A percentile compares a stretch with the other conserved stretches of the same genome.
These are phyloP conservation scores for Naganishia antarctica DNA, from an alignment of 768 basidiomycete genomes.

Conservation along the genomic window DNA sequence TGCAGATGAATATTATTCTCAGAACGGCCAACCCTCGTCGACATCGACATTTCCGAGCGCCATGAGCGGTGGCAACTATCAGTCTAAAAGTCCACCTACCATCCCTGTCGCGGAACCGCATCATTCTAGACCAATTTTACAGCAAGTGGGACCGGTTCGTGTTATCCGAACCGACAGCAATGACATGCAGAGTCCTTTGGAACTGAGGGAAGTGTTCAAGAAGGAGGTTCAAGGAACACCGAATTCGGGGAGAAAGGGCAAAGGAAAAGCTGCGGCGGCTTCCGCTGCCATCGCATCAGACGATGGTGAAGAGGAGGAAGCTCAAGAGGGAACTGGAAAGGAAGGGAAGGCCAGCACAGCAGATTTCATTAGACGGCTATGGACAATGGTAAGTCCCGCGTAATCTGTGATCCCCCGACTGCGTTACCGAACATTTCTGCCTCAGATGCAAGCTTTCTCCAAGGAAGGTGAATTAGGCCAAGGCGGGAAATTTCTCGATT, in stretches of 20 bases:
- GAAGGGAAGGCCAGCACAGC: slow-evolving; percentile 12
- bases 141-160: not conserved
- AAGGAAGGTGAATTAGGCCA: not conserved
- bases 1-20: not conserved
- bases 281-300: not conserved
- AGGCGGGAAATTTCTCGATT: slow-evolving; percentile 11
- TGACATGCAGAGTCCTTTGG: not conserved
- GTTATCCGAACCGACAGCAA: slow-evolving; percentile 8
- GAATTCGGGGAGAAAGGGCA: slow-evolving; percentile 2
- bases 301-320: slow-evolving; percentile 6
- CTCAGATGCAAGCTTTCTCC: slow-evolving; percentile 17
- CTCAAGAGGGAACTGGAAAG: slow-evolving; percentile 6
- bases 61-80: not conserved
- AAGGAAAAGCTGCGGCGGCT: not conserved
- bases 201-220: not conserved
- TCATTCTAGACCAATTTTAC: not conserved
- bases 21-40: slow-evolving; percentile 3
- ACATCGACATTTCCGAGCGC: slow-evolving; percentile 11
- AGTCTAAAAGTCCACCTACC: not conserved
- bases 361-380: slow-evolving; percentile 14
- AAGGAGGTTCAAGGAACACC: not conserved
- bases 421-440: too few relatives aligned
- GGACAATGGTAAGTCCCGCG: slow-evolving; percentile 11
- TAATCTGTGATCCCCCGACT: too few relatives aligned
- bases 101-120: not conserved